Base-by-base conservation (phyloP, 2,329 filamentous ascomycete genomes). In the Pyricularia grisea region DNA sequence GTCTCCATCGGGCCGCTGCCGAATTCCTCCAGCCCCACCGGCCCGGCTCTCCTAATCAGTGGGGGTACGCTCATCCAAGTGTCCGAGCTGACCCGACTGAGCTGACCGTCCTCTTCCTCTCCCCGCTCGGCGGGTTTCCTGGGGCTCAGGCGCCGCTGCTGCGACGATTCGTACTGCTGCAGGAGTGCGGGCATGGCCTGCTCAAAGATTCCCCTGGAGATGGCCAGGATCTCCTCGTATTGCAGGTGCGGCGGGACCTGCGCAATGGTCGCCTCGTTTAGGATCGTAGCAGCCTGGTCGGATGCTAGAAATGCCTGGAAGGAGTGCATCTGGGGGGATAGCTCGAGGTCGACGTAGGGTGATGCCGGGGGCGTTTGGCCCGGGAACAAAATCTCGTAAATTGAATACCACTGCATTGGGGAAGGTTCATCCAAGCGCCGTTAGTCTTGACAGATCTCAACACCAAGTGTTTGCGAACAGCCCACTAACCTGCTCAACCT, bases 331-430 rank as follows among this genome's bases (percentile, higher is more conserved):
- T 67, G 66, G 0, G 66, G 36, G 3, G 66, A 67, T 12, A 67
- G 27, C 36, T 58, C 66, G 23, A 60, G 14, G 66, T 67, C 66
- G 12, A 58, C 36, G 27, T 58, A 58, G 9, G 66, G 66, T 42
- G 42, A 58, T 27, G 36, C 36, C 28, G 67, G 67, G 9, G n/a
- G 27, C 5, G 69, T 50, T 67, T 69, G 68, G 69, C 36, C 69
- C 20, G 71, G 71, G 36, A 73, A 73, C 10, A 73, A 61, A 30
- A 71, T 70, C 50, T 66, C 65, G 66, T 70, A 73, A 25, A 73
- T 69, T 17, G 70, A 69, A 61, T 71, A 72, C 72, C 72, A 73
- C 27, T 50, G 2, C n/a, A 14, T 50, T 50, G 1, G n/a, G n/a
- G n/a, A n/a, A n/a, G 6, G 17, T 20, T 50, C n/a, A 5, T 2